phyloP scores from a whole-genome alignment of 805 yeast genomes.

The Spathaspora girioi region DNA sequence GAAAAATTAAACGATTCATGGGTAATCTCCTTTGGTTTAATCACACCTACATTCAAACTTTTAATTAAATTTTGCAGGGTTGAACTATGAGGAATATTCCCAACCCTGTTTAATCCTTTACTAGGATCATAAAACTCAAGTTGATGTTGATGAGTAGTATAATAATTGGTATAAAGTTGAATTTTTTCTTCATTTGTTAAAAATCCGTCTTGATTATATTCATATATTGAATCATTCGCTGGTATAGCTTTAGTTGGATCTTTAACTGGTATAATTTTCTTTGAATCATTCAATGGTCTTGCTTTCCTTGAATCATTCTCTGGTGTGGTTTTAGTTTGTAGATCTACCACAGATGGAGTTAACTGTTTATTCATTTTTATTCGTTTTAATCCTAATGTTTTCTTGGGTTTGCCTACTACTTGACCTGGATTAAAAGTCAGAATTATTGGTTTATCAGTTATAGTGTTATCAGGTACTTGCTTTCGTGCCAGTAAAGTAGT shows the following conservation, averaged over 20 bases:
- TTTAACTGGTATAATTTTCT: neutral
- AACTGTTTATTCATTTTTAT: conserved; percentile 7
- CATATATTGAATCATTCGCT: neutral
- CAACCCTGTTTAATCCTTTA: neutral
- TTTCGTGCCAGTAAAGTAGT: neutral
- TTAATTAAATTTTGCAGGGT: conserved; percentile 1
- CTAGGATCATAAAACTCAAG: conserved; percentile 15
- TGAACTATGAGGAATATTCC: conserved; percentile 1
- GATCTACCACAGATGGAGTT: neutral
- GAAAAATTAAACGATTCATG: conserved; percentile 1
- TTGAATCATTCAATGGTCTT: neutral
- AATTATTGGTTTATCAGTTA: neutral
- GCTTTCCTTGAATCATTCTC: neutral
- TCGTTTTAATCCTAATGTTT: conserved; percentile 15
- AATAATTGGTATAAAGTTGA: conserved; percentile 41
- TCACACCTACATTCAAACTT: neutral
- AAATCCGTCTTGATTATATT: conserved; percentile 32
- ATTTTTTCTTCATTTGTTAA: conserved; percentile 32
- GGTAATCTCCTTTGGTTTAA: neutral
- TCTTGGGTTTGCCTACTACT: conserved; percentile 1
- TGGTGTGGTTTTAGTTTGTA: neutral
- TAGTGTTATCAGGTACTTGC: neutral
- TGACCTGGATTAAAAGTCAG: neutral
- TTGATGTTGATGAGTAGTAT: conserved; percentile 14
- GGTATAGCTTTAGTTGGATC: no score